Percentiles rank a stretch among this genome's conserved stretches.
These are phyloP conservation scores for Mucor saturninus DNA, from an alignment of 371 early-diverging fungal genomes.

Conservation along the genomic window DNA sequence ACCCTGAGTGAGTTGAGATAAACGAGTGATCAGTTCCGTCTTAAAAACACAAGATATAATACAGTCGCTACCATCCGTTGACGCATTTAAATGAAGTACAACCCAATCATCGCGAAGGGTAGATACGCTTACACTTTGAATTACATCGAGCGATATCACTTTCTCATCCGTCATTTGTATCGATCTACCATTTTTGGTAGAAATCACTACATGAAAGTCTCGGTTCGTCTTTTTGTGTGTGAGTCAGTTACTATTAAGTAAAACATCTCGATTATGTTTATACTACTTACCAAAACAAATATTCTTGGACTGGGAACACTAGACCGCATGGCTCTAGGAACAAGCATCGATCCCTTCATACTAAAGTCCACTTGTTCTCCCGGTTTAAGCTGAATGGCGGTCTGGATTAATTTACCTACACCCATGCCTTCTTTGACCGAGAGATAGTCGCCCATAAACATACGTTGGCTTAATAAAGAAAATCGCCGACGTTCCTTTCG, in stretches of 20 bases:
- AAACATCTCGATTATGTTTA: too few relatives aligned
- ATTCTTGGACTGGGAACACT: constrained; percentile 79
- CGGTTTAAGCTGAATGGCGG: constrained; percentile 57
- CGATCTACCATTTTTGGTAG: constrained; percentile 57
- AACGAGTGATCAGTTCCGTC: constrained; percentile 79
- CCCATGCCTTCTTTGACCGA: constrained; percentile 54
- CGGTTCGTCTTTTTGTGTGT: constrained; percentile 39
- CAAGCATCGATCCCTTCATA: constrained; percentile 66
- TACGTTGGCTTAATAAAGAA: constrained; percentile 82
- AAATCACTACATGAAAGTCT: constrained; percentile 59
- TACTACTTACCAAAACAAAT: constrained; percentile 53
- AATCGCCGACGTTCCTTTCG: constrained; percentile 92
- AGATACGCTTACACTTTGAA: constrained; percentile 64
- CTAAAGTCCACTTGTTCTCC: constrained; percentile 72
- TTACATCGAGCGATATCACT: constrained; percentile 50
- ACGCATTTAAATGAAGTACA: constrained; percentile 65
- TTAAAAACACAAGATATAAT: constrained; percentile 64
- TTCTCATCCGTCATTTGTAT: constrained; percentile 57
- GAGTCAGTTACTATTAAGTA: too few relatives aligned
- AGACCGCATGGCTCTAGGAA: constrained; percentile 78
- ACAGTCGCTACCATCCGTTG: constrained; percentile 58
- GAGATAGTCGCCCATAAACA: constrained; percentile 93
- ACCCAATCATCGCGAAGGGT: constrained; percentile 83
- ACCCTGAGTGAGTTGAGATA: constrained; percentile 55
- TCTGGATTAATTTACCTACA: too few relatives aligned